Conservation (phyloP, 768 basidiomycete species). For the Suillus discolor region DNA sequence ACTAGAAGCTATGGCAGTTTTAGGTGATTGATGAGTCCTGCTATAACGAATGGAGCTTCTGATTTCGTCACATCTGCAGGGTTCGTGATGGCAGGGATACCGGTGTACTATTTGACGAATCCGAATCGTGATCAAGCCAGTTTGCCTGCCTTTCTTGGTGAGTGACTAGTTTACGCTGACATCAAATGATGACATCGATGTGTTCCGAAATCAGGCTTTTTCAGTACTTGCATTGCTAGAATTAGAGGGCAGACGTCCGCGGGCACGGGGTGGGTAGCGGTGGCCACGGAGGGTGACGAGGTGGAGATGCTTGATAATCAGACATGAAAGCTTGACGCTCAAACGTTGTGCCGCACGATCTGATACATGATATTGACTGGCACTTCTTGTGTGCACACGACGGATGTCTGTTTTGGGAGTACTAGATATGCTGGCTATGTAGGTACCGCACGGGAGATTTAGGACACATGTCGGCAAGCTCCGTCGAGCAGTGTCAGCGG, state of each 20-base stretch:
- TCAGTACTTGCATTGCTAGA: conserved; percentile 45
- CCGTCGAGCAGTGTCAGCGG: conserved; percentile 6
- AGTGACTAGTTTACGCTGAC: conserved; percentile 22
- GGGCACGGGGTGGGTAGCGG: conserved; percentile 75
- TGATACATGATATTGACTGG: neutral
- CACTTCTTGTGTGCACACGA: neutral
- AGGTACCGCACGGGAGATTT: conserved; percentile 13
- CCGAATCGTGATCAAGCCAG: conserved; percentile 53
- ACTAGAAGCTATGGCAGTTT: conserved; percentile 80
- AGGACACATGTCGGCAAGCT: conserved; percentile 11
- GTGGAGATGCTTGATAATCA: conserved; percentile 64
- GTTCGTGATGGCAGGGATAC: conserved; percentile 78
- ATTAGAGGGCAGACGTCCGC: conserved; percentile 53
- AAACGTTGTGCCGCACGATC: conserved; percentile 7
- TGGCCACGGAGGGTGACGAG: conserved; percentile 65
- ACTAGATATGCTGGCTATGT: neutral
- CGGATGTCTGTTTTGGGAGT: neutral
- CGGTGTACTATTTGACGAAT: conserved; percentile 81
- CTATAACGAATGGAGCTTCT: conserved; percentile 1
- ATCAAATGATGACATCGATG: conserved; percentile 7
- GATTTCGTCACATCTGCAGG: conserved; percentile 40
- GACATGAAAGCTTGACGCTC: conserved; percentile 18
- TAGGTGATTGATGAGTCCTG: conserved; percentile 54
- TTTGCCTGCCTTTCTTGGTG: conserved; percentile 36
- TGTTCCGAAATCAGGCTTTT: conserved; percentile 39